Conservation (phyloP, 1,284 basidiomycete genomes). For the Phenoliferia sp. region DNA sequence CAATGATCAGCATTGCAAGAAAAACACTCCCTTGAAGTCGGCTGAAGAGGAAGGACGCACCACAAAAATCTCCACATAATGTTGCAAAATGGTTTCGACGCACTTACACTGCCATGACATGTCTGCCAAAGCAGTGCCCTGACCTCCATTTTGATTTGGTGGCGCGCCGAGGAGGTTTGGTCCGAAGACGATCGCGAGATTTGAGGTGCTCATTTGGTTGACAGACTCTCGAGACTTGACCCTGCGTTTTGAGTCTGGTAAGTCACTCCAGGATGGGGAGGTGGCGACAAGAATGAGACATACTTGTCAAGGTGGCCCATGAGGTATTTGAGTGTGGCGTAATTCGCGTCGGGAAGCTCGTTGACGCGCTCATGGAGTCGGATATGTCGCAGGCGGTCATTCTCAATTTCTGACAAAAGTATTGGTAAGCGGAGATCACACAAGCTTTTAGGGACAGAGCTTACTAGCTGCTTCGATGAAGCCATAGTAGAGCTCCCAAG, state of each 20-base stretch:
- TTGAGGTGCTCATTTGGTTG: conserved; percentile 92
- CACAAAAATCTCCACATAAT: conserved; percentile 80
- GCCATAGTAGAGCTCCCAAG: conserved; percentile 72
- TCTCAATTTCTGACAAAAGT: conserved; percentile 68
- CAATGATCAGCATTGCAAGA: background rate
- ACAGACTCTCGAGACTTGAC: conserved; percentile 64
- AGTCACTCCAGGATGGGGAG: background rate
- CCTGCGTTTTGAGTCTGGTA: conserved; percentile 45
- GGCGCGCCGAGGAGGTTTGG: conserved; percentile 79
- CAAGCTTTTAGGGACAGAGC: conserved; percentile 36
- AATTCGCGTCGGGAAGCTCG: conserved; percentile 95
- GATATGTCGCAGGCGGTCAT: conserved; percentile 88
- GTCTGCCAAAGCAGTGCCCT: conserved; percentile 48
- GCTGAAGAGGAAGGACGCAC: background rate
- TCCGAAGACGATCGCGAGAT: conserved; percentile 94
- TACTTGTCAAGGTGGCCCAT: conserved; percentile 89
- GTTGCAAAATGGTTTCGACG: conserved; percentile 78
- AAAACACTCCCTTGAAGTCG: background rate
- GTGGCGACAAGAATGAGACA: conserved; percentile 31
- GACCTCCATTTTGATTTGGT: conserved; percentile 31
- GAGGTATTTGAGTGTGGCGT: conserved; percentile 93
- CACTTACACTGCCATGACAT: conserved; percentile 69
- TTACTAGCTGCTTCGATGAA: conserved; percentile 94
- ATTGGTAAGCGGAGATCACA: background rate
- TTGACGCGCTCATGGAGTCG: conserved; percentile 94